Evolutionary conservation across 805 yeast species (phyloP), one percentile per base, ranked within the genome.

Genomic region (Blastobotrys muscicola): DNA sequence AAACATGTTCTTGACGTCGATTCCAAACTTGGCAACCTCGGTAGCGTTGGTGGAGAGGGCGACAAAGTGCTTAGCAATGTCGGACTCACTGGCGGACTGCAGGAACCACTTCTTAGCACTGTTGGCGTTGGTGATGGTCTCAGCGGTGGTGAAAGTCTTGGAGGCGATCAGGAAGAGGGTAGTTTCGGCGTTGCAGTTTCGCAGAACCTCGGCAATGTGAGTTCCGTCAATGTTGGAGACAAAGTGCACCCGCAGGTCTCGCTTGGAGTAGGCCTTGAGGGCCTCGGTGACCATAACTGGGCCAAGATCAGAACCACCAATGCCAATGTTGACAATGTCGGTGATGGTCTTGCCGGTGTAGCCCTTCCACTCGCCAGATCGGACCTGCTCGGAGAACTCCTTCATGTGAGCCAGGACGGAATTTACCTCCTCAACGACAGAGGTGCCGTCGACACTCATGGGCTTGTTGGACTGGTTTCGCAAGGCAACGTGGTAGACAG

Each of bases 271-370:
- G 54, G 85, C 82, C 74, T 90, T 92, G 63, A 92, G 76, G 35
- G 98, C 97, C 72, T 92, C 97, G 50, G 97, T 86, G 57, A 92
- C 97, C 98, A 92, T 92, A 43, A 92, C 97, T 38, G 98, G 98
- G 58, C 98, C 98, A 58, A 92, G 76, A 68, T 92, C 98, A 26
- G 97, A 87, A 56, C 98, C 98, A 64, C 98, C 98, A 62, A 92
- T 92, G 68, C 98, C 98, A 58, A 92, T 85, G 76, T 92, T 92
- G 60, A 92, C 97, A 45, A 92, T 80, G 60, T 86, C 94, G 56
- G 92, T 84, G 69, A 92, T 90, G 57, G 72, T 69, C 76, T 87
- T 86, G 56, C 97, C 97, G 55, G 97, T 81, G 76, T 84, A 90
- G 64, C 98, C 98, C 58, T 78, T 87, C 97, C 97, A 90, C 53